These are phyloP conservation scores for Mikania micrantha DNA, from an alignment of 129 eudicot genomes.

Conservation along the genomic window DNA sequence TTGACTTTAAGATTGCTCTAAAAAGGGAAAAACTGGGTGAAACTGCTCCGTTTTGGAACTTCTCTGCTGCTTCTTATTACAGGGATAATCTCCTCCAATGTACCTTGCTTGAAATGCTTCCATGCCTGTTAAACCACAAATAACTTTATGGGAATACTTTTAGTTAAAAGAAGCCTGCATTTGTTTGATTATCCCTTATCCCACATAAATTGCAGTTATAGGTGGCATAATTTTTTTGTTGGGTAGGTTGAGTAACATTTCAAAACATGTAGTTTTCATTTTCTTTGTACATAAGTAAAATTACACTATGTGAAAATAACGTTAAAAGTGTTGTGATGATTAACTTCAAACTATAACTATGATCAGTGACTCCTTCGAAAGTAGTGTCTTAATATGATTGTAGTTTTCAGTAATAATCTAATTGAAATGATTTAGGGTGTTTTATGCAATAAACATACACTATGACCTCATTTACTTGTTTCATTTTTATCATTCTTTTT, in stretches of 20 bases:
- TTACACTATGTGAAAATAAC: too few relatives aligned
- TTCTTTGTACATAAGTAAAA: not conserved
- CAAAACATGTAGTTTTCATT: not conserved
- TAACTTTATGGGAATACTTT: not conserved
- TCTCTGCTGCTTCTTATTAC: too few relatives aligned
- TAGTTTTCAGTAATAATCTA: not conserved
- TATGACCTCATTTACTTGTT: not conserved
- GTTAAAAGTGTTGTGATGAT: too few relatives aligned
- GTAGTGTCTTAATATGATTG: not conserved
- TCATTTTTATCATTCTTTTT: not conserved
- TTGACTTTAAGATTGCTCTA: too few relatives aligned
- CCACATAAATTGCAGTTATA: not conserved
- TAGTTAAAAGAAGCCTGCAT: not conserved
- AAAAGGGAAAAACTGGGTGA: too few relatives aligned
- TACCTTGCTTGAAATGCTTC: conserved; percentile 65
- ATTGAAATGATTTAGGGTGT: not conserved
- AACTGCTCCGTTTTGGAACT: too few relatives aligned
- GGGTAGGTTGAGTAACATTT: not conserved
- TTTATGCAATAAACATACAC: not conserved
- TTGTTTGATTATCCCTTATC: not conserved
- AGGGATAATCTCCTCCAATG: conserved; percentile 53
- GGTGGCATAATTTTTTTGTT: not conserved
- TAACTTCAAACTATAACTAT: too few relatives aligned
- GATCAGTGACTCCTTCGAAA: too few relatives aligned
- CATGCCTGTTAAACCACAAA: conserved; percentile 48